phyloP scores from a whole-genome alignment of 768 basidiomycete species.

The Pulveroboletus sp. region DNA sequence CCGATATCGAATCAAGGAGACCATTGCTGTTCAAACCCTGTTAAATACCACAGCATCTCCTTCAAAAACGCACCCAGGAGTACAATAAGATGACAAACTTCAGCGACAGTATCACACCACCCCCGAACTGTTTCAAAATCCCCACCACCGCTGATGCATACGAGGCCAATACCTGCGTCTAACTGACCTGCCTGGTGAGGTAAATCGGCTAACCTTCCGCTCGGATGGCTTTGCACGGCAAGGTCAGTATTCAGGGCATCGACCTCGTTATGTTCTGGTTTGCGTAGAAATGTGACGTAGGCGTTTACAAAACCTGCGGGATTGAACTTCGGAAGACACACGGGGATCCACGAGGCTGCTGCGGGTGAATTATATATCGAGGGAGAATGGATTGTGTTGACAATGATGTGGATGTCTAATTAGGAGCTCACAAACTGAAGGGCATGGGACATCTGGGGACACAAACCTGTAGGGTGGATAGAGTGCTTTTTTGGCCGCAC shows the following conservation, averaged over 20 bases:
- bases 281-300: conserved; percentile 71
- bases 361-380: conserved; percentile 73
- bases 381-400: conserved; percentile 85
- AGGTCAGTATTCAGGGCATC: conserved; percentile 1
- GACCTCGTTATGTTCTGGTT: conserved; percentile 23
- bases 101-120: conserved; percentile 67
- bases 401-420: conserved; percentile 79
- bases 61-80: not conserved
- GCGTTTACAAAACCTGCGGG: conserved; percentile 85
- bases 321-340: conserved; percentile 95
- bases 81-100: conserved; percentile 36
- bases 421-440: not conserved
- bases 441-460: not conserved
- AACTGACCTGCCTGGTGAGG: conserved; percentile 15
- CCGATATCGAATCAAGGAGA: conserved; percentile 45
- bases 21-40: conserved; percentile 67
- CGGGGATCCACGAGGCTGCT: conserved; percentile 88
- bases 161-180: conserved; percentile 51
- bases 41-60: not conserved
- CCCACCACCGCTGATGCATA: conserved; percentile 75
- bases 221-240: not conserved
- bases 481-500: conserved; percentile 90
- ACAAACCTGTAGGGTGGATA: conserved; percentile 83
- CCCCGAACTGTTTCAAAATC: conserved; percentile 80
- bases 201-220: not conserved